Evolutionary conservation across 371 early-diverging fungal species (phyloP).

Genomic region (Actinomucor elegans): DNA sequence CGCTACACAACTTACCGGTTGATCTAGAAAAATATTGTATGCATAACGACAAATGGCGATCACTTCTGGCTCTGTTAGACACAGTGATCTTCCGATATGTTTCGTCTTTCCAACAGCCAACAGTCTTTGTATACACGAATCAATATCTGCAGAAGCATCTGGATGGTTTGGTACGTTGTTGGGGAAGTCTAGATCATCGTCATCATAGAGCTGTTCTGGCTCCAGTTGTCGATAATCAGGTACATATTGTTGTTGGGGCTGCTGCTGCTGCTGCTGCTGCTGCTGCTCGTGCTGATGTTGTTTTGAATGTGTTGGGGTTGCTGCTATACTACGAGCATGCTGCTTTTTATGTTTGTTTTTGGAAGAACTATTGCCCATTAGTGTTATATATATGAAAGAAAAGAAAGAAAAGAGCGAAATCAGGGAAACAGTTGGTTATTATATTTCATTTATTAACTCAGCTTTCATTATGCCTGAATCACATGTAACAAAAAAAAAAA

Average conservation of each 20-base stretch:
- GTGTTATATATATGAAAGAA: not conserved
- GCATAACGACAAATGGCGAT: constrained; percentile 81
- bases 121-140: constrained; percentile 81
- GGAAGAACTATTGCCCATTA: constrained; percentile 18
- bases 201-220: not conserved
- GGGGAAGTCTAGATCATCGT: not conserved
- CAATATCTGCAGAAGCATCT: constrained; percentile 56
- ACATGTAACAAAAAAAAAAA: not conserved
- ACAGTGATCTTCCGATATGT: constrained; percentile 67
- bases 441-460: no score
- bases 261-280: not conserved
- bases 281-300: not conserved
- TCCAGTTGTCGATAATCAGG: constrained; percentile 2
- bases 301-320: not conserved
- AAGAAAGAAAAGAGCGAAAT: not conserved
- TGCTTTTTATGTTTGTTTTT: constrained; percentile 3
- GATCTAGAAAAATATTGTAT: constrained; percentile 86
- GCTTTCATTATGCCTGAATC: no score
- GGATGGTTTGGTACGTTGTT: no score
- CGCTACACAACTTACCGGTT: constrained; percentile 73
- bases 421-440: no score
- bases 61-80: constrained; percentile 82
- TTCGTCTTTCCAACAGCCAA: constrained; percentile 68
- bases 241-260: not conserved
- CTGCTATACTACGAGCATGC: constrained; percentile 2